These are phyloP conservation scores for Aschersonia sp. DNA, from an alignment of 2,329 filamentous ascomycete species.

Conservation along the genomic window DNA sequence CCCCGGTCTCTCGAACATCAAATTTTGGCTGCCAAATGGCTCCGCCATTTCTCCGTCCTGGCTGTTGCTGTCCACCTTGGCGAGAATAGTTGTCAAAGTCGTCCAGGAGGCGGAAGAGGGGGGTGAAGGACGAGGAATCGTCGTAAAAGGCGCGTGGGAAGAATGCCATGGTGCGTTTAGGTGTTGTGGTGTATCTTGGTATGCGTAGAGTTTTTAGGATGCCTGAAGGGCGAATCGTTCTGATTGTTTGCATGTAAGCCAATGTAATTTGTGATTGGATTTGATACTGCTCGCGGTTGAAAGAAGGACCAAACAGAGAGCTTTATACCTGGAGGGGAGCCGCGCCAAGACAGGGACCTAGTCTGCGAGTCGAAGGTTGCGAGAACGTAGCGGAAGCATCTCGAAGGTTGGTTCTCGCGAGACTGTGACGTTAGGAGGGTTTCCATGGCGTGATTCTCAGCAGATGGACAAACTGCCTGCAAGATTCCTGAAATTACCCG, in stretches of 20 bases:
- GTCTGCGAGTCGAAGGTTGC: not conserved
- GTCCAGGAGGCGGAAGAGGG: constrained; percentile 44
- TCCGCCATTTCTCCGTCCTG: constrained; percentile 9
- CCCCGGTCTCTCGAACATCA: constrained; percentile 52
- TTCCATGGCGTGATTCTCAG: too few relatives aligned
- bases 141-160: constrained; percentile 40
- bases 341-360: not conserved
- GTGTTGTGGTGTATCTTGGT: constrained; percentile 7
- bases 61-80: constrained; percentile 11
- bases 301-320: not conserved
- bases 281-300: not conserved
- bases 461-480: not conserved
- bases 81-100: constrained; percentile 39
- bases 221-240: constrained; percentile 10
- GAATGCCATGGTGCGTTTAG: constrained; percentile 39
- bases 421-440: too few relatives aligned
- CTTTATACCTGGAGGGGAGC: constrained; percentile 1
- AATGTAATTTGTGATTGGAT: not conserved
- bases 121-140: constrained; percentile 31
- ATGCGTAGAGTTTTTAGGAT: constrained; percentile 10
- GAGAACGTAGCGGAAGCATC: not conserved
- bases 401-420: not conserved
- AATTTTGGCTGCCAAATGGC: constrained; percentile 54
- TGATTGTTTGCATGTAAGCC: constrained; percentile 10
- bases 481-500: not conserved